Evolutionary conservation across 306 rosid species (phyloP), one percentile per base, ranked within the genome.

Genomic region (Vigna reflexopilosa): DNA sequence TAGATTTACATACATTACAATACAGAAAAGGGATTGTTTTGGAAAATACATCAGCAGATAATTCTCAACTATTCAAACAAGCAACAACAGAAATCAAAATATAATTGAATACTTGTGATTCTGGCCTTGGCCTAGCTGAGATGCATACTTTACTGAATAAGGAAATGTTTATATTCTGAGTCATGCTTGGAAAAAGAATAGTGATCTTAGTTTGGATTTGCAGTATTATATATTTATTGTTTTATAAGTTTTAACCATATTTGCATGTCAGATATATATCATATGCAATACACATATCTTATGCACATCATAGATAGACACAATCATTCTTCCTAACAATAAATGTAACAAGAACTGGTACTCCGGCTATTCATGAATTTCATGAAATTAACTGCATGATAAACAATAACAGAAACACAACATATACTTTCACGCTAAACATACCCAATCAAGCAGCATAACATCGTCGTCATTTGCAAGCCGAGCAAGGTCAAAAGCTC

Each of bases 391-490:
- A 61, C 16, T 34, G 50, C 28, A 56, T 47, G 40, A 77, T 68
- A 74, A 77, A 49, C 3, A 32, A 5, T 26, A 77, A 76, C 74
- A 59, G 26, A 52, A 38, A 67, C 51, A 74, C 55, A 38, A 49
- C 34, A 68, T 50, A 28, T 55, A 50, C 5, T 61, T 71, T 50
- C 47, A 42, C 28, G 3, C 56, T 69, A 15, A 56, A 80, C 93
- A 86, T 88, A 95, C 99, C 99, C 98, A 95, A 89, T 95, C 98
- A 76, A 95, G 98, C 66, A 95, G 86, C 98, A 95, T 95, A 79
- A 95, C 98, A 81, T 95, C 98, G 5, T 95, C 98, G 71, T 95
- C 98, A 80, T 95, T 95, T 4, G 98, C 98, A 30, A 95, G 98
- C 75, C 98, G 92, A 75, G 98, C 97, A 83, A 92, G 97, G 86